Base-by-base conservation (phyloP, 1,139 yeast genomes). In the Geotrichum candidum region DNA sequence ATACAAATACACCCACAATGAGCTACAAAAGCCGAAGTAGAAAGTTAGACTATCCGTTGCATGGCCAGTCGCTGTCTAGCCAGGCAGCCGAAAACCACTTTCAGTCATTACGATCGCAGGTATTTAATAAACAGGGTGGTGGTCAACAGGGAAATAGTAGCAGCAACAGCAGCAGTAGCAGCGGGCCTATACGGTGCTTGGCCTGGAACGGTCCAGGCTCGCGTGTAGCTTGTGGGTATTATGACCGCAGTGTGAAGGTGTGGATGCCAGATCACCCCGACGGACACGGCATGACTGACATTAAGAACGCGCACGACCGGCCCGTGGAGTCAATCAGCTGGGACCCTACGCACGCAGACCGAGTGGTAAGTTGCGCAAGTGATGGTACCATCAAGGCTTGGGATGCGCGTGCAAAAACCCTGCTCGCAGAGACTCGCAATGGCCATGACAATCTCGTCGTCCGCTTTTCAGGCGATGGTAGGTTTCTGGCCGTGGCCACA, bases 351-450 rank as follows among this genome's bases (percentile, higher is more conserved):
- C 77, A 80, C 56, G 83, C 82, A 29, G 77, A 75, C 53, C 74
- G 80, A 31, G 77, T 88, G 64, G 88, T 84, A 0, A 80, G 88
- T 1, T 87, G 83, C 18, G 85, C 87, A 0, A 74, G 82, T 59
- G 89, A 86, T 66, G 73, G 73, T 6, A 71, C 71, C 54, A 72
- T 88, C 38, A 81, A 80, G 66, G 69, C 85, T 10, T 88, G 94
- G 94, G 81, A 81, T 62, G 68, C 74, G 1, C 79, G 81, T 23
- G 76, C 73, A 45, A 81, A 80, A 6, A 71, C 72, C 25, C 68
- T 76, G 54, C 74, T 82, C 27, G 74, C 76, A 48, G 75, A 78
- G 64, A 62, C 76, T 62, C 67, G 70, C 57, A 70, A 79, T 22
- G 70, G 71, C 29, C 41, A 70, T 57, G 68, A 70, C 65, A 74